Evolutionary conservation across 768 basidiomycete genomes (phyloP).

Genomic region (Ramaria sp.): DNA sequence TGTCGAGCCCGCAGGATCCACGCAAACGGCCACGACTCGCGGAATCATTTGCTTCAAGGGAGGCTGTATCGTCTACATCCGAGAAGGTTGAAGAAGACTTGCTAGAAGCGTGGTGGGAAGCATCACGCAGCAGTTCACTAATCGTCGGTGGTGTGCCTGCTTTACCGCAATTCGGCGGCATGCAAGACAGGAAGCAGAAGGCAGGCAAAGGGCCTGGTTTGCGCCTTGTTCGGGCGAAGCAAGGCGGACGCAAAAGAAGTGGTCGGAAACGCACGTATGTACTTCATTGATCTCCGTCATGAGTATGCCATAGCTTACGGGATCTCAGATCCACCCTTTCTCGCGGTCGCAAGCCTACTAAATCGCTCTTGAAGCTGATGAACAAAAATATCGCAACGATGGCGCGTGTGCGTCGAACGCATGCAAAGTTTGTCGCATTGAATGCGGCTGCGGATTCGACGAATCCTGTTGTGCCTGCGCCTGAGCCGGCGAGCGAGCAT

Average conservation of each 20-base stretch:
- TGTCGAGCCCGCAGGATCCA: constrained; percentile 19
- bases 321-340: neutral
- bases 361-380: constrained; percentile 56
- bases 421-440: constrained; percentile 58
- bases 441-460: constrained; percentile 15
- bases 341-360: constrained; percentile 11
- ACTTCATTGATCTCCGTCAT: neutral
- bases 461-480: neutral
- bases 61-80: neutral
- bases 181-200: constrained; percentile 21
- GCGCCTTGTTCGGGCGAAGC: neutral
- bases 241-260: neutral
- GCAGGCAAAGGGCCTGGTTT: constrained; percentile 14
- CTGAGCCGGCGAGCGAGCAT: constrained; percentile 3
- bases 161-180: constrained; percentile 24
- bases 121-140: constrained; percentile 48
- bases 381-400: constrained; percentile 69
- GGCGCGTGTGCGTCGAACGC: constrained; percentile 60
- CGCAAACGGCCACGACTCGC: constrained; percentile 41
- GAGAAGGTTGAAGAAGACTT: constrained; percentile 6
- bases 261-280: neutral
- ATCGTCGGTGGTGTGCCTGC: constrained; percentile 56
- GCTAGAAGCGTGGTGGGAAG: constrained; percentile 61
- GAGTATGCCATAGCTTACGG: neutral
- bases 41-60: neutral